Base-by-base conservation (phyloP, 2,329 filamentous ascomycete genomes). In the Rhynchosporium agropyri region DNA sequence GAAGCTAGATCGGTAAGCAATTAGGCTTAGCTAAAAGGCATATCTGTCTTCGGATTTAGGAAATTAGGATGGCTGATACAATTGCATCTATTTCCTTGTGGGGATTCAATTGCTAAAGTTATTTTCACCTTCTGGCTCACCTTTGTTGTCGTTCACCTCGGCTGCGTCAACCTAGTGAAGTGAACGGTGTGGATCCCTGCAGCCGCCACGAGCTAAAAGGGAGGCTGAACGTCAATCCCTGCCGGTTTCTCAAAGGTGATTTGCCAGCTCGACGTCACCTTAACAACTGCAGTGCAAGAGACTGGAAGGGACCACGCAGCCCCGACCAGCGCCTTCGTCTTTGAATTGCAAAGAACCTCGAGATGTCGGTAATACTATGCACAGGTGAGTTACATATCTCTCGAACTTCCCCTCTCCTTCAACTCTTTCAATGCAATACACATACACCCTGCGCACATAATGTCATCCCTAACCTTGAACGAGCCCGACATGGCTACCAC, bases 341-440 rank as follows among this genome's bases (percentile, higher is more conserved):
- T 53, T 53, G 50, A 38, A 26, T 9, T 38, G 7, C n/a, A 36
- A 31, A 53, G 50, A 26, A 53, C 38, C 29, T 53, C n/a, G 65
- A 29, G 3, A 71, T 70, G 70, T 68, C 67, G 56, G 69, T 71
- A 7, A 72, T 71, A 62, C 54, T 70, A 42, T 70, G 69, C 46
- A 70, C 70, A 58, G 69, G 70, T 71, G 40, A 65, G 68, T 67
- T 33, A 29, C 36, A 28, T 57, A 45, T 40, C 45, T 57, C 56
- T 59, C 28, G n/a, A 40, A 9, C 31, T 42, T 36, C 46, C 48
- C 48, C 28, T 58, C 48, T 31, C 31, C 48, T 10, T 57, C 33
- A 20, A 20, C 20, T 20, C 20, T 20, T 20, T 20, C 20, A 20
- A 20, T 20, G 20, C 20, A 20, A 20, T 20, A 20, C 20, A 20